phyloP scores from a whole-genome alignment of 169 alveolate genomes.

The Fabrea salina region DNA sequence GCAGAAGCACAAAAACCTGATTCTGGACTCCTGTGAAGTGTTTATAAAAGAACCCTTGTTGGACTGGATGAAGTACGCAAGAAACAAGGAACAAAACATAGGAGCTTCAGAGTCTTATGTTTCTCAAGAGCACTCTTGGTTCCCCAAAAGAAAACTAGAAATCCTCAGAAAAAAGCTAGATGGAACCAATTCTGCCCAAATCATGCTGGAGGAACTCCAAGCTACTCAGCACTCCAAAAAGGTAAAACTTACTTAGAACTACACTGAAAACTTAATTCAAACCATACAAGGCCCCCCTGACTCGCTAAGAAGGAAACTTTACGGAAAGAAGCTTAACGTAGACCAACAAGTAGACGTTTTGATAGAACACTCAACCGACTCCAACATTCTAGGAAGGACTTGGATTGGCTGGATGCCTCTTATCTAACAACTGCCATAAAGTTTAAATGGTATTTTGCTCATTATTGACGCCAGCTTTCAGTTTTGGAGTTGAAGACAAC shows the following conservation, averaged over 20 bases:
- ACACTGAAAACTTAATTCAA: conserved; percentile 43
- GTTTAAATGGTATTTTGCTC: neutral
- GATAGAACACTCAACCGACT: conserved; percentile 78
- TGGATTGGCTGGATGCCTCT: conserved; percentile 85
- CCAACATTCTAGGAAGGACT: conserved; percentile 79
- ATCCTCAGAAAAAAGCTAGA: conserved; percentile 69
- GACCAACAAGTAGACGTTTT: conserved; percentile 77
- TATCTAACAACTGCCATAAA: too few relatives aligned
- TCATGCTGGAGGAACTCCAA: conserved; percentile 68
- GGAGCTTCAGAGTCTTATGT: conserved; percentile 9
- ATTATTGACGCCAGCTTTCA: conserved; percentile 14
- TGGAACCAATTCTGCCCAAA: conserved; percentile 72
- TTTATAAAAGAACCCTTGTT: conserved; percentile 85
- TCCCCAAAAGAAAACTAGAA: conserved; percentile 74
- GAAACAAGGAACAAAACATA: conserved; percentile 48
- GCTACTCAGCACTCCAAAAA: conserved; percentile 58
- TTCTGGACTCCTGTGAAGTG: conserved; percentile 86
- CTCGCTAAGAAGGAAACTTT: conserved; percentile 27
- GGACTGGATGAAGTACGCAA: conserved; percentile 78
- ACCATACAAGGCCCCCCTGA: conserved; percentile 16
- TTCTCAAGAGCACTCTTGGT: conserved; percentile 57
- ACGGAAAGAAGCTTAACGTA: conserved; percentile 54
- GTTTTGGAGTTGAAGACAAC: neutral
- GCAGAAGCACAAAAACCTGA: conserved; percentile 67
- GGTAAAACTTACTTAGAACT: conserved; percentile 36